Base-by-base conservation (phyloP, 2,329 filamentous ascomycete species). In the Aspergillus chevalieri region DNA sequence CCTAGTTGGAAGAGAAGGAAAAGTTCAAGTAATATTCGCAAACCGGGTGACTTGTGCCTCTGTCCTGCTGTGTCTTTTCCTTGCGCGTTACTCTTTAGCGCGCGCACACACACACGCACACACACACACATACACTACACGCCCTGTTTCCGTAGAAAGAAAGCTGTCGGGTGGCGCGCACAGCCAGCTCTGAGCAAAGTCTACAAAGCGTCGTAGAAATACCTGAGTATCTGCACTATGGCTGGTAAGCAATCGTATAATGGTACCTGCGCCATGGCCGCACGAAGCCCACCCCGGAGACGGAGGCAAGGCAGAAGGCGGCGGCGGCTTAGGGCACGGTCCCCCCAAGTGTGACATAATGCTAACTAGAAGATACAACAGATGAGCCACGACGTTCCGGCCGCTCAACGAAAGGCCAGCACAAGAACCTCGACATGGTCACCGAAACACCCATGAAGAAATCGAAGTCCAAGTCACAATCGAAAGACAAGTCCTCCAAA, bases 321-420 rank as follows among this genome's bases (percentile, higher is more conserved):
- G 33, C 41, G 24, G 21, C 8, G 19, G 33, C 41, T 19, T 43
- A n/a, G 15, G 17, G 39, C 45, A 43, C 19, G 42, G 42, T 21
- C 6, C 14, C 10, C 5, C 42, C 24, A 41, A 47, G 26, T 47
- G 48, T 47, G 30, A 47, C 49, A 56, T 38, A 51, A 57, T 51
- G 59, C 66, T 71, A 65, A 72, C 61, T 12, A 38, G 36, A 33
- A 52, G n/a, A 46, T 57, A 30, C 69, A 86, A 57, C 69, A 86
- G 83, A 86, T 57, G 92, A 96, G 80, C 88, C 90, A 51, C 86
- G 93, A 69, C 88, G 93, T 66, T 98, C 93, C 41, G 91, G 93
- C 57, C 87, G 93, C 64, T 90, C 92, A 62, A 98, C 93, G 56
- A 98, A 98, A 68, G 93, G 93, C 66, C 91, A 96, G 63, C 90